Base-by-base conservation (phyloP, 257 asterid species). In the Solanum etuberosum region DNA sequence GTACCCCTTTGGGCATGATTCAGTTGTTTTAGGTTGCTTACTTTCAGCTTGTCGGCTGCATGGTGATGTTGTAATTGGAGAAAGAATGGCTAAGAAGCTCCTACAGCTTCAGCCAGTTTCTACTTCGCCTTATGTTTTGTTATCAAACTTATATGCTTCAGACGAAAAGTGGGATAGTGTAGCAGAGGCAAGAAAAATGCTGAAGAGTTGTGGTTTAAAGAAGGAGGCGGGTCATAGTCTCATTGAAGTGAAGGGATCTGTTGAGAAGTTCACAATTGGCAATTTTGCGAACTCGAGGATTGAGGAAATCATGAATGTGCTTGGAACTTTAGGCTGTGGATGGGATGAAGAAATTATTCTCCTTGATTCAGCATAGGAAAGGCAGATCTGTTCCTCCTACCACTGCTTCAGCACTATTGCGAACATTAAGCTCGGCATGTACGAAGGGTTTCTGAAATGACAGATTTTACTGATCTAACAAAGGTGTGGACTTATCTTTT, bases 31-130 rank as follows among this genome's bases (percentile, higher is more conserved):
- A 87, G 95, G 97, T 83, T 93, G 92, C 70, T 90, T 95, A 43
- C 97, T 95, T 38, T 94, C 98, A 18, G 95, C 97, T 16, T 90
- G 95, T 72, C 91, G 94, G 83, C 90, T 93, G 88, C 97, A 89
- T 38, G 93, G 93, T 77, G 93, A 91, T 72, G 83, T 90, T 16
- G 83, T 86, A 73, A 88, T 74, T 34, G 98, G 98, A 61, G 92
- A 94, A 89, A 85, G 90, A 73, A 72, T 92, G 73, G 96, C 94
- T 20, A 87, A 86, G 38, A 89, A 90, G 90, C 94, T 95, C 83
- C 88, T 94, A 9, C 83, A 88, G 83, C 92, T 91, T 82, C 87
- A 84, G 63, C 96, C 94, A 51, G 86, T 89, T 68, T 87, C 92
- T 10, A 88, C 94, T 89, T 94, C 95, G 1, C 96, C 96, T 71